These are phyloP conservation scores for Suillus alpinus DNA, from an alignment of 768 basidiomycete genomes.

Conservation along the genomic window DNA sequence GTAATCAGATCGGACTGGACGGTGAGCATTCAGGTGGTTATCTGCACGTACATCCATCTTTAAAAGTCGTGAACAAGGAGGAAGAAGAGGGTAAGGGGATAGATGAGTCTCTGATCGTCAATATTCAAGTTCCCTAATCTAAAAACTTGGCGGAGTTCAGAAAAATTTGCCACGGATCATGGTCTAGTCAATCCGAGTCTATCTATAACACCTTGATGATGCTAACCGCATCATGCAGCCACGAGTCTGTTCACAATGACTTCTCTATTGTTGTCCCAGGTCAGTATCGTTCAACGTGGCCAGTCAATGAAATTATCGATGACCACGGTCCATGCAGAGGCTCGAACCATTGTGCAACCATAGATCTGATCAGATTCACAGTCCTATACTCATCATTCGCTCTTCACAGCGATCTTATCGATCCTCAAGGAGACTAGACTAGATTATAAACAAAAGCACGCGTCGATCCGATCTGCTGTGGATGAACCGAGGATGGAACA, in stretches of 20 bases:
- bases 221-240: background rate
- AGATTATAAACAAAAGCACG: background rate
- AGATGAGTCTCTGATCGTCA: slow-evolving; percentile 26
- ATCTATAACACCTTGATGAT: too few species aligned
- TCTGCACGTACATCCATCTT: slow-evolving; percentile 30
- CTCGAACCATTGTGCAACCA: background rate
- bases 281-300: background rate
- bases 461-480: background rate
- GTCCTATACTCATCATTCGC: background rate
- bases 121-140: slow-evolving; percentile 25
- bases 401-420: background rate
- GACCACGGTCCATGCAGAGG: background rate
- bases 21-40: background rate
- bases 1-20: slow-evolving; percentile 8
- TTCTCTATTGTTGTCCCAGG: background rate
- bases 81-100: slow-evolving; percentile 27
- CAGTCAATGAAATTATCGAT: background rate
- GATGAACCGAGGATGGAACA: background rate
- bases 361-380: too few species aligned
- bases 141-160: slow-evolving; percentile 62
- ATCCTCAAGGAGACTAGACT: background rate
- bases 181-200: background rate
- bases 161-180: slow-evolving; percentile 26
- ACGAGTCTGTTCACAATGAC: background rate
- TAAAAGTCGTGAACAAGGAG: slow-evolving; percentile 20